Evolutionary conservation across 768 basidiomycete species (phyloP).

Genomic region (Pleurotus sapidus): DNA sequence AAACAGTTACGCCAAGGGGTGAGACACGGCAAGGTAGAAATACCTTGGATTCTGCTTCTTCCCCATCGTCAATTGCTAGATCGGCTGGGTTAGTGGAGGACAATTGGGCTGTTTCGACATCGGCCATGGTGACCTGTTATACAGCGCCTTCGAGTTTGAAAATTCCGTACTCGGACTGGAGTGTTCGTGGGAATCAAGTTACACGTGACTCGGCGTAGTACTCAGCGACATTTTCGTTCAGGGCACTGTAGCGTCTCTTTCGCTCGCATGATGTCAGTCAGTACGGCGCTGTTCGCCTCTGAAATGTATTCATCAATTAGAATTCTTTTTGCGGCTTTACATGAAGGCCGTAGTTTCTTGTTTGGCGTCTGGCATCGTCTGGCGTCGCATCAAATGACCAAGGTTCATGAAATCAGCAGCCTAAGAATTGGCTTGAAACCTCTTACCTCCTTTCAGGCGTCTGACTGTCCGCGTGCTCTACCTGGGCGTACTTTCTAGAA

Average conservation of each 20-base stretch:
- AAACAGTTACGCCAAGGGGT: constrained; percentile 12
- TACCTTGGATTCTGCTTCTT: constrained; percentile 65
- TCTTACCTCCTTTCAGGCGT: neutral
- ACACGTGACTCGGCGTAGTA: constrained; percentile 12
- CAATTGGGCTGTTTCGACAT: constrained; percentile 33
- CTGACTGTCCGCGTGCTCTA: constrained; percentile 5
- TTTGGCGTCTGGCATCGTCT: too few species aligned
- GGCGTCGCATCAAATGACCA: neutral
- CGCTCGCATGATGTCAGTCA: too few species aligned
- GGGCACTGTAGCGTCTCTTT: too few species aligned
- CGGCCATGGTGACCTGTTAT: constrained; percentile 40
- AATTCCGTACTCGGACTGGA: constrained; percentile 11
- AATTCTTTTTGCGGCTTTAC: too few species aligned
- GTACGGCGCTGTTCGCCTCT: too few species aligned
- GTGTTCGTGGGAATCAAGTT: constrained; percentile 10
- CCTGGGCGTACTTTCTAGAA: neutral
- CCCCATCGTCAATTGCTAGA: constrained; percentile 50
- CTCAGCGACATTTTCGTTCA: too few species aligned
- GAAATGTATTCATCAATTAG: neutral
- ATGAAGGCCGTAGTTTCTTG: too few species aligned
- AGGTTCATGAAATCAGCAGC: constrained; percentile 3
- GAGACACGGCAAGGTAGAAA: constrained; percentile 8
- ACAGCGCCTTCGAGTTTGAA: constrained; percentile 15
- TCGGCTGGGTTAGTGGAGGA: constrained; percentile 16
- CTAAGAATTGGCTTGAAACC: neutral